Base-by-base conservation (phyloP, 2,329 filamentous ascomycete species). In the Fusarium secorum region DNA sequence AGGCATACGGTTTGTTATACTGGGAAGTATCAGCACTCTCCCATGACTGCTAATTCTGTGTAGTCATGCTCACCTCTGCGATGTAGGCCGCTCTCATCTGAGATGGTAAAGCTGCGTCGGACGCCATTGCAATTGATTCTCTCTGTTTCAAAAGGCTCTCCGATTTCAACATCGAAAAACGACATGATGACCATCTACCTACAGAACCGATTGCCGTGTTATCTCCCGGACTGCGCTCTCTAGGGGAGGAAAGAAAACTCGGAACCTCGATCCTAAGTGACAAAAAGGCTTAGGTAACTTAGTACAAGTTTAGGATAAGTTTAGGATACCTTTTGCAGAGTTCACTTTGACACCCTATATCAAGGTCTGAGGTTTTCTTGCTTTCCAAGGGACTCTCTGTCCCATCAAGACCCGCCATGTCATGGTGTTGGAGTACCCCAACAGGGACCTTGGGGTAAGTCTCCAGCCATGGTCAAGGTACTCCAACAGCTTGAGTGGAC, bases 1-100 rank as follows among this genome's bases (percentile, higher is more conserved):
- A 36, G 13, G 61, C 61, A 46, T 64, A 64, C 13, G 61, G 59
- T 26, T 64, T 64, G 33, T 56, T 64, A 22, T 64, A 36, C 61
- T 64, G 10, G 3, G 17, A 2, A 30, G 3, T 13, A 10, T 64
- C 9, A 64, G 48, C 22, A 11, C 10, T 36, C 15, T 5, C 14
- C 5, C 26, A 17, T 46, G 20, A 3, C 8, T 9, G 13, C 32
- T 11, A 22, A 8, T 30, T 22, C 13, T 10, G 5, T 13, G 4
- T 26, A n/a, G 10, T 13, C 18, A 36, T 26, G 18, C 36, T 28
- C 5, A 64, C 61, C 18, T 64, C 48, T 15, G 30, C n/a, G 13
- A 64, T 64, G 6, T 64, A 56, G 7, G 61, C 61, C 13, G 36
- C 61, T 28, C 38, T 64, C 59, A 64, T 64, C 13, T 22, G 48